Percentiles rank a stretch among this genome's conserved stretches.
phyloP scores from a whole-genome alignment of 2,329 filamentous ascomycete genomes.

The Fragosphaeria purpurea region DNA sequence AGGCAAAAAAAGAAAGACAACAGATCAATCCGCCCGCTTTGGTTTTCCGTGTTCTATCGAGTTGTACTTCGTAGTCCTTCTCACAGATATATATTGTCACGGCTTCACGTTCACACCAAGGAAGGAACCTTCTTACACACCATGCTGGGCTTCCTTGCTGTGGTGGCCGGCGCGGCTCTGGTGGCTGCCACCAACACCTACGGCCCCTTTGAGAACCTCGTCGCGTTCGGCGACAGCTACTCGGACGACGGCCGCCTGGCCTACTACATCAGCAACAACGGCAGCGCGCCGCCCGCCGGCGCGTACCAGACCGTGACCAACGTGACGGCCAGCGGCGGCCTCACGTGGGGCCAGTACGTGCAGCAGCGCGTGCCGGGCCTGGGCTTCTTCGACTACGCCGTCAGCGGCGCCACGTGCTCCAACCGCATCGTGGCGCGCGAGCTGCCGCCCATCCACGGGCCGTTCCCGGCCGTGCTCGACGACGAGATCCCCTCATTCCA shows the following conservation, averaged over 20 bases:
- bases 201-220: slow-evolving; percentile 47
- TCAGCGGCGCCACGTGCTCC: slow-evolving; percentile 62
- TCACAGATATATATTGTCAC: too few species aligned
- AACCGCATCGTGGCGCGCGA: slow-evolving; percentile 54
- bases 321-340: slow-evolving; percentile 52
- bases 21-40: too few species aligned
- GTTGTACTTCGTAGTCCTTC: too few species aligned
- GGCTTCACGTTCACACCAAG: too few species aligned
- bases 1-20: too few species aligned
- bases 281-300: slow-evolving; percentile 53
- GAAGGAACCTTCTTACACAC: too few species aligned
- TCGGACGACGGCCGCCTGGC: slow-evolving; percentile 59
- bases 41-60: too few species aligned
- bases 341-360: slow-evolving; percentile 59
- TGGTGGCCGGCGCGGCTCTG: slow-evolving; percentile 1
- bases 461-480: slow-evolving; percentile 53
- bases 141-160: not conserved
- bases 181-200: slow-evolving; percentile 10
- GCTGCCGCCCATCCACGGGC: slow-evolving; percentile 36
- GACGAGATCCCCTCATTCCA: slow-evolving; percentile 51
- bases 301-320: slow-evolving; percentile 34
- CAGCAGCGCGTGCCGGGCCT: slow-evolving; percentile 47
- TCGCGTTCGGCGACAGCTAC: slow-evolving; percentile 68
- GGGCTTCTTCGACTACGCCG: slow-evolving; percentile 58
- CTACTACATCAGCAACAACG: slow-evolving; percentile 52